Conservation (phyloP, 108 stramenopile genomes). For the Cyclotella kingstonii region DNA sequence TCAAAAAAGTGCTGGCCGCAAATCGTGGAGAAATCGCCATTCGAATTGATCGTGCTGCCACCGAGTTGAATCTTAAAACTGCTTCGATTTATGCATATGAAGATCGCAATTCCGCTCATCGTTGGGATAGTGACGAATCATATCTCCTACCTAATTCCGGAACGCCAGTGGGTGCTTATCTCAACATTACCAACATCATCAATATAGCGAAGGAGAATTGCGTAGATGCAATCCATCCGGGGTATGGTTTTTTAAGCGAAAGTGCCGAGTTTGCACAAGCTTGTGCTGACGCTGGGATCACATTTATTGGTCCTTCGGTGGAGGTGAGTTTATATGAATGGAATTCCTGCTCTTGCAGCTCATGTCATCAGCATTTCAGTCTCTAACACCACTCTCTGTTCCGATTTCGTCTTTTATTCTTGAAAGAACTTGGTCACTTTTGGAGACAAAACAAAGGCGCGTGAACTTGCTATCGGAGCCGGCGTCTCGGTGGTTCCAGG, state of each 20-base stretch:
- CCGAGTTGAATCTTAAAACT: conserved; percentile 36
- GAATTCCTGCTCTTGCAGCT: not conserved
- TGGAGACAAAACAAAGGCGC: conserved; percentile 49
- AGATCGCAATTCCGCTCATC: conserved; percentile 38
- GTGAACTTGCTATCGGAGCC: conserved; percentile 38
- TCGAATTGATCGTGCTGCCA: conserved; percentile 34
- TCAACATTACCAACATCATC: conserved; percentile 59
- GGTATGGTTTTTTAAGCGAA: conserved; percentile 85
- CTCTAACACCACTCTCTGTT: not conserved
- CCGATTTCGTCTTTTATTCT: not conserved
- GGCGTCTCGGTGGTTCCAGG: conserved; percentile 47
- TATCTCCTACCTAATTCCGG: conserved; percentile 37
- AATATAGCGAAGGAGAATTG: conserved; percentile 52
- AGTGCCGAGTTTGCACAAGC: conserved; percentile 63
- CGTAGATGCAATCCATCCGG: conserved; percentile 61
- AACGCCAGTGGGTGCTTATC: conserved; percentile 74
- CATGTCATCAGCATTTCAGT: not conserved
- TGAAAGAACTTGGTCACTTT: conserved; percentile 33
- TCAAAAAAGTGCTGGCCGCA: conserved; percentile 41
- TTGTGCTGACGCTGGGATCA: conserved; percentile 44
- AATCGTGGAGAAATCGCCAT: conserved; percentile 41
- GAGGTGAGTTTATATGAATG: conserved; percentile 8
- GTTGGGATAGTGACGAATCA: conserved; percentile 42
- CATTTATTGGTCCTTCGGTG: conserved; percentile 49
- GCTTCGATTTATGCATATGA: conserved; percentile 40